These are phyloP conservation scores for Themeda triandra DNA, from an alignment of 176 grass and related monocot genomes.

Conservation along the genomic window DNA sequence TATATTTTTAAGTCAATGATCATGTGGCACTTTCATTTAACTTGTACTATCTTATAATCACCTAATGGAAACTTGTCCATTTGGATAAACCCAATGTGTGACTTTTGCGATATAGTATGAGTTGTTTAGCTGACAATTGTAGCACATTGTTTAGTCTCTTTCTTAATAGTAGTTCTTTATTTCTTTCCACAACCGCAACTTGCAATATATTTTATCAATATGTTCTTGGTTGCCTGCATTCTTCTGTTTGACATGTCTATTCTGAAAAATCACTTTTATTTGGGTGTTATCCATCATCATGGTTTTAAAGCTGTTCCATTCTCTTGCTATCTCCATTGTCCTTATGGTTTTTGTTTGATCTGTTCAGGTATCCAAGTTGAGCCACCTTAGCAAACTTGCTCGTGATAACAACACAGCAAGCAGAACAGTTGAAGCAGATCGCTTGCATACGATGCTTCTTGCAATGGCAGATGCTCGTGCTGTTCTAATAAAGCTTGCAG, in stretches of 20 bases:
- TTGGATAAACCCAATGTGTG: constrained; percentile 14
- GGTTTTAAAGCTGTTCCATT: background rate
- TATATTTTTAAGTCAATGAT: background rate
- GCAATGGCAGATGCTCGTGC: constrained; percentile 76
- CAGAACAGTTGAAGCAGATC: constrained; percentile 67
- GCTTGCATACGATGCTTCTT: constrained; percentile 89
- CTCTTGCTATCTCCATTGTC: background rate
- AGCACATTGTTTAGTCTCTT: background rate
- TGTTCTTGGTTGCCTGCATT: background rate
- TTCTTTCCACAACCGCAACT: background rate
- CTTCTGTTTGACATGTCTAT: constrained; percentile 6
- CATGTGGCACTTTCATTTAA: background rate
- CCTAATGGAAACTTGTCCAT: background rate
- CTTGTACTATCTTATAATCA: background rate
- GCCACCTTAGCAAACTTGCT: constrained; percentile 80
- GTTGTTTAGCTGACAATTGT: background rate
- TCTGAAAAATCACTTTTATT: background rate
- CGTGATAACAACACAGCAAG: constrained; percentile 74
- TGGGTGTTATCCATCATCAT: background rate
- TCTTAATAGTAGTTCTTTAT: background rate
- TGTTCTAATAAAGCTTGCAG: constrained; percentile 72
- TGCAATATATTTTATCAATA: background rate
- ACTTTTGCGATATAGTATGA: background rate
- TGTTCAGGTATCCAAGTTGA: constrained; percentile 75
- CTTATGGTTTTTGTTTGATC: constrained; percentile 3